phyloP scores from a whole-genome alignment of 2,329 filamentous ascomycete genomes.

The Aspergillus brunneoviolaceus region DNA sequence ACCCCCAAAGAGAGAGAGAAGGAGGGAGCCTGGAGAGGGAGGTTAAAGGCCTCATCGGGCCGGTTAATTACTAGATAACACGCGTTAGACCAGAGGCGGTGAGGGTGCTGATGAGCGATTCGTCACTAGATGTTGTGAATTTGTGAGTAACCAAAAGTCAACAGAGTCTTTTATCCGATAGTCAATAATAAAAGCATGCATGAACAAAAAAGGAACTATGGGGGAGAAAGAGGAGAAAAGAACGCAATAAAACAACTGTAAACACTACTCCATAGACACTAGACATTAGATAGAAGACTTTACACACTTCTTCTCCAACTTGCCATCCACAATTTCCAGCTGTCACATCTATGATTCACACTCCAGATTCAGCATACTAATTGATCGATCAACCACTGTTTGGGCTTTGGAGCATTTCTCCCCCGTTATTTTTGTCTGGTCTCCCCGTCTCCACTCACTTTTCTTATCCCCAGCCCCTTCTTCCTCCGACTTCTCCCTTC shows the following conservation, averaged over 20 bases:
- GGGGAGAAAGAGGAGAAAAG: neutral
- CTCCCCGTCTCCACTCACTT: conserved; percentile 23
- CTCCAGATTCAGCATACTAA: conserved; percentile 4
- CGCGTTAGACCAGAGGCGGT: conserved; percentile 10
- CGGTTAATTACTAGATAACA: conserved; percentile 7
- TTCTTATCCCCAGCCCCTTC: conserved; percentile 23
- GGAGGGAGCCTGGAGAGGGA: no score
- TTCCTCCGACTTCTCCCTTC: conserved; percentile 14
- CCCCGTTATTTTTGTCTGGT: conserved; percentile 20
- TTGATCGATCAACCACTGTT: conserved; percentile 14
- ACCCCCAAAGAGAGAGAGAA: neutral
- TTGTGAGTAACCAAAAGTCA: neutral
- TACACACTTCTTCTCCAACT: neutral
- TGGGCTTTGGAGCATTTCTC: neutral
- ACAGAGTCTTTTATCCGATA: conserved; percentile 10
- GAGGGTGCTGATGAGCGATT: conserved; percentile 6
- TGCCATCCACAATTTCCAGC: neutral
- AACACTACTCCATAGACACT: conserved; percentile 2
- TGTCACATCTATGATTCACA: conserved; percentile 5
- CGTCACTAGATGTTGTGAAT: neutral
- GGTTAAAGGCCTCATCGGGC: conserved; percentile 4
- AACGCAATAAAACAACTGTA: conserved; percentile 3
- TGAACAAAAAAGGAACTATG: neutral
- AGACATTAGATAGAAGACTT: neutral
- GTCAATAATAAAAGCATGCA: conserved; percentile 1